phyloP scores from a whole-genome alignment of 2,329 filamentous ascomycete genomes.

The Alternaria arbusti region DNA sequence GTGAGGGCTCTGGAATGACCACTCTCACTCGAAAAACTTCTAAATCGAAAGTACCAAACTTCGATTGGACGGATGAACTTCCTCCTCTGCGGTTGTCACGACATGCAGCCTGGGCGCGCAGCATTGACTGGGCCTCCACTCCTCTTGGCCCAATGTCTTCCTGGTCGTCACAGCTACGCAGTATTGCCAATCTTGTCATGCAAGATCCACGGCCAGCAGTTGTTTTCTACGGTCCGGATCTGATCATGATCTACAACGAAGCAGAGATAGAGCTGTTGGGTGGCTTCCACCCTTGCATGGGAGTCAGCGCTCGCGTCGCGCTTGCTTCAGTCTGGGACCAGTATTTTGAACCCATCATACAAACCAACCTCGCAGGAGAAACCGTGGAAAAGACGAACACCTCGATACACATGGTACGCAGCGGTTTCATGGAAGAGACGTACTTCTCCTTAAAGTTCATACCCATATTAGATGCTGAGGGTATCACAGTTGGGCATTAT shows the following conservation, averaged over 20 bases:
- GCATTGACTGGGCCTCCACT: slow-evolving; percentile 74
- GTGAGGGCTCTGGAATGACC: background rate
- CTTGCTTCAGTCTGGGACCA: slow-evolving; percentile 68
- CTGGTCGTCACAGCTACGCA: slow-evolving; percentile 73
- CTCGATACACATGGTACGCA: slow-evolving; percentile 70
- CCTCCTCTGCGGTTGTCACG: slow-evolving; percentile 16
- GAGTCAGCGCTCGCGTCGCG: slow-evolving; percentile 68
- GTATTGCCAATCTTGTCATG: slow-evolving; percentile 81
- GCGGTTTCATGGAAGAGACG: slow-evolving; percentile 74
- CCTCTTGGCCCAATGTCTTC: slow-evolving; percentile 73
- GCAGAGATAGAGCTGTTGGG: slow-evolving; percentile 41
- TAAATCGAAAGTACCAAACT: slow-evolving; percentile 7
- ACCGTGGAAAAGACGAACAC: slow-evolving; percentile 64
- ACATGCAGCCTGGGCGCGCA: slow-evolving; percentile 51
- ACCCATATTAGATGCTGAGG: slow-evolving; percentile 73
- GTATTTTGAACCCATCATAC: slow-evolving; percentile 31
- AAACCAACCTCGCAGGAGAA: slow-evolving; percentile 28
- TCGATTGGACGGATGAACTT: slow-evolving; percentile 24
- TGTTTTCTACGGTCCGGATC: slow-evolving; percentile 58
- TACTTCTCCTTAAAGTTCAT: slow-evolving; percentile 82
- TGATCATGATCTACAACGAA: slow-evolving; percentile 50
- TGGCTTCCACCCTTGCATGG: slow-evolving; percentile 60
- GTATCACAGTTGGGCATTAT: slow-evolving; percentile 73
- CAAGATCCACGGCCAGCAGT: slow-evolving; percentile 60
- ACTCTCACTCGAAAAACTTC: slow-evolving; percentile 1